Percentiles rank a stretch among this genome's conserved stretches.
These are phyloP conservation scores for Pilatotrama ljubarskyi DNA, from an alignment of 768 basidiomycete genomes.

Conservation along the genomic window DNA sequence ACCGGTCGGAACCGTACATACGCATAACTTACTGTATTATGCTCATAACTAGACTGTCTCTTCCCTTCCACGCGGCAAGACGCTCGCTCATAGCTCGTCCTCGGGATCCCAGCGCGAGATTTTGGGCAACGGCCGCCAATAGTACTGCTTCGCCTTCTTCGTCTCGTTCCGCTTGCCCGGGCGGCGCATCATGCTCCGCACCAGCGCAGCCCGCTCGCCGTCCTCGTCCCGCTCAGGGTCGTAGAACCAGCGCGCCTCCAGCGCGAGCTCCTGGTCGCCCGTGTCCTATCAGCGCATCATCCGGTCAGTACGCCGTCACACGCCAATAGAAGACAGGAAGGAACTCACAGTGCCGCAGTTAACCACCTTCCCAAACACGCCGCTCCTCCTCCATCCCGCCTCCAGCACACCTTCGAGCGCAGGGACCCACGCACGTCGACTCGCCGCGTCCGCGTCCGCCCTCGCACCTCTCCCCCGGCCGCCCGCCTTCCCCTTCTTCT, in stretches of 20 bases:
- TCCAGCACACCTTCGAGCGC: conserved; percentile 54
- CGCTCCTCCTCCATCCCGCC: conserved; percentile 44
- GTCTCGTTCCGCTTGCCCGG: conserved; percentile 73
- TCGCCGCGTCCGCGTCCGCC: conserved; percentile 13
- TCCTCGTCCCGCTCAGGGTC: conserved; percentile 72
- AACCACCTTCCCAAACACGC: conserved; percentile 74
- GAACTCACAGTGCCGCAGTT: conserved; percentile 56
- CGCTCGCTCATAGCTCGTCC: conserved; percentile 43
- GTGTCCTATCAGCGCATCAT: conserved; percentile 31
- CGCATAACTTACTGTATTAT: no score
- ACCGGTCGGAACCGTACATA: no score
- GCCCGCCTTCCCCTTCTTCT: conserved; percentile 11
- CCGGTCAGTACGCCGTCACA: neutral
- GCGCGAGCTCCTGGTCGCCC: conserved; percentile 43
- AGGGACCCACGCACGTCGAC: conserved; percentile 42
- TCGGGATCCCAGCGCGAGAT: conserved; percentile 75
- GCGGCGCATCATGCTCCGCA: conserved; percentile 73
- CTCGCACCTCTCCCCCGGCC: conserved; percentile 32
- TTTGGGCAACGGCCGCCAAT: conserved; percentile 73
- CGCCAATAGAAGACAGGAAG: neutral
- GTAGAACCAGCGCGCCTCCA: conserved; percentile 76
- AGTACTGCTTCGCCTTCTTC: conserved; percentile 86
- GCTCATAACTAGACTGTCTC: no score
- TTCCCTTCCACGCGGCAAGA: no score
- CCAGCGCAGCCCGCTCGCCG: conserved; percentile 64